Base-by-base conservation (phyloP, 805 yeast species). In the Lipomyces sp. region DNA sequence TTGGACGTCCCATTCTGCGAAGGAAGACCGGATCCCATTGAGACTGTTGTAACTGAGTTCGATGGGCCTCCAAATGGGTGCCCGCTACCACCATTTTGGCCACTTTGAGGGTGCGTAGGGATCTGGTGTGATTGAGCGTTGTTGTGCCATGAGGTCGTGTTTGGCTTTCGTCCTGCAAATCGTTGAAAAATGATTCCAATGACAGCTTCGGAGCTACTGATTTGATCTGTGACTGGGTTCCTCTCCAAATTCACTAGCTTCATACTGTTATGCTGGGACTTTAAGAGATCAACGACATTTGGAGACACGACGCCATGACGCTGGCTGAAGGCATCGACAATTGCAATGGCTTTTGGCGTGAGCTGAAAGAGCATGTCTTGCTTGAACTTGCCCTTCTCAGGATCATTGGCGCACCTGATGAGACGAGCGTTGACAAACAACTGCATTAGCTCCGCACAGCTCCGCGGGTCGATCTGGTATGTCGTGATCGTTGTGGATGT, bases 301-400 rank as follows among this genome's bases (percentile, higher is more conserved):
- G 72, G 66, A 15, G 76, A 76, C 56, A 78, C 80, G 58, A 87
- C 75, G 0, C 92, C 96, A 57, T 82, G 76, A 53, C 80, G 83
- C 60, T 81, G 79, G 67, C 89, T 86, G 75, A 87, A 91, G 18
- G 81, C 79, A 59, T 85, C 86, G 1, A 93, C 76, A 0, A 91
- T 73, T 0, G 92, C 87, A 6, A 92, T 86, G 0, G 98, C 98
- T 74, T 94, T 94, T 0, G 98, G 92, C 0, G 97, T 91, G 3
- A 97, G 97, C 74, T 94, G 98, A 32, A 63, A 60, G 34, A 68
- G 67, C 63, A 57, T 48, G 10, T 48, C 42, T 7, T 32, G 42
- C 32, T 54, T 56, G 60, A 68, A 67, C 54, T 51, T 48, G 39
- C 37, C 29, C 35, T 24, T 10, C 18, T 60, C 65, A 11, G 60